Evolutionary conservation across 768 basidiomycete species (phyloP).

Genomic region (Leccinum rimulosum): DNA sequence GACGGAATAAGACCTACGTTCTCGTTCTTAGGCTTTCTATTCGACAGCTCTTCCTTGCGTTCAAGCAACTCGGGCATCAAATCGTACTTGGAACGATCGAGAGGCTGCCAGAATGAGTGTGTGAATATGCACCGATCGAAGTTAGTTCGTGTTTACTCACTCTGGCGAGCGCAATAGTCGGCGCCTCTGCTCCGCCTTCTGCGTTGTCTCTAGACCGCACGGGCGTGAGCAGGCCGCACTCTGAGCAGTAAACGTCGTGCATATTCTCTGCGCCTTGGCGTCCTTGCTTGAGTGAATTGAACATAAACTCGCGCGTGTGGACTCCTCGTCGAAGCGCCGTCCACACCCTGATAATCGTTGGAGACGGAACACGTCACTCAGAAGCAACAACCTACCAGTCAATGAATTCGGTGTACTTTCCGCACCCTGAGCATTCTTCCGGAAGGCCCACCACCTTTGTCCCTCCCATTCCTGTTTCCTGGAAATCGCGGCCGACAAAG

Average conservation of each 20-base stretch:
- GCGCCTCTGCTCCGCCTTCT: slow-evolving; percentile 15
- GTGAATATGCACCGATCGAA: neutral
- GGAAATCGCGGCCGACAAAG: slow-evolving; percentile 13
- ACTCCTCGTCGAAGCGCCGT: slow-evolving; percentile 17
- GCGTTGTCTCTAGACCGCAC: slow-evolving; percentile 15
- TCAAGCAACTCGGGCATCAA: slow-evolving; percentile 4
- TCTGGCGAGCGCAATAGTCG: slow-evolving; percentile 6
- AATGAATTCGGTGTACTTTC: slow-evolving; percentile 18
- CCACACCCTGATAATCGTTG: slow-evolving; percentile 9
- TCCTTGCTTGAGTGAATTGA: slow-evolving; percentile 12
- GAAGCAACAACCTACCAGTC: slow-evolving; percentile 6
- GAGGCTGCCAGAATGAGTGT: neutral
- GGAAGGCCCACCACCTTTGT: slow-evolving; percentile 16
- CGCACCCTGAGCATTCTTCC: slow-evolving; percentile 5
- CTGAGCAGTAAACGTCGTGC: slow-evolving; percentile 19
- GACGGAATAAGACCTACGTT: neutral
- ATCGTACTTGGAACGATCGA: slow-evolving; percentile 17
- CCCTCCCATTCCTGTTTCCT: slow-evolving; percentile 12
- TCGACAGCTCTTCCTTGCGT: neutral
- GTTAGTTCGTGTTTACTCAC: neutral
- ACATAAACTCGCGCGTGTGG: slow-evolving; percentile 18
- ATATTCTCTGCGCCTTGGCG: slow-evolving; percentile 17
- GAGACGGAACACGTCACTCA: neutral
- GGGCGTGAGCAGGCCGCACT: slow-evolving; percentile 11
- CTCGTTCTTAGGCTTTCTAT: neutral